Base-by-base conservation (phyloP, 345 rosid species). In the Xanthoceras sorbifolium region DNA sequence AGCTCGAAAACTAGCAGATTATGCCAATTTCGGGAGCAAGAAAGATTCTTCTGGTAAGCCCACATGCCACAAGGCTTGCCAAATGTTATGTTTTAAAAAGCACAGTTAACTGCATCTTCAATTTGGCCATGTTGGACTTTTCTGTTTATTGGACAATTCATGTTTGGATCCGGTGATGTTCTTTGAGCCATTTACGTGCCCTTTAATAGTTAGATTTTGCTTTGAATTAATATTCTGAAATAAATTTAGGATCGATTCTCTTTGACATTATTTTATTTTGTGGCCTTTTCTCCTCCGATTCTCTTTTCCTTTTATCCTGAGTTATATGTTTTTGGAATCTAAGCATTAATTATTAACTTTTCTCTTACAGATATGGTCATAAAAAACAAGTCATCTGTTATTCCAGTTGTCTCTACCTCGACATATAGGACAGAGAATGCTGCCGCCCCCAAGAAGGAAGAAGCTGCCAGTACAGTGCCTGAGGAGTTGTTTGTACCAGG, bases 401-500 rank as follows among this genome's bases (percentile, higher is more conserved):
- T 62, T 80, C 67, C 83, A 3, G 28, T 38, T 36, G 79, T 14
- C 62, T 40, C 78, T 23, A 75, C 77, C 29, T 52, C 83, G 18
- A 76, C 78, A 61, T 26, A 82, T 0, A 55, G 77, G 6, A 72
- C 55, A 28, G 73, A 83, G 59, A 79, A 77, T 64, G 76, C 34
- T 5, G 46, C 50, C 6, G 65, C 68, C 64, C 34, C 64, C 36
- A 29, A 59, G 62, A 69, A 76, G 73, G 81, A 86, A 31, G 80
- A 54, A 72, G 38, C 77, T 57, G 63, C 67, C 20, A 18, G n/a
- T 32, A 17, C 55, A 8, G 65, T 74, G 44, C 85, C 89, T 1
- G 93, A 84, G 77, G 97, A 95, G 85, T 84, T 96, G 70, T 86
- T 87, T 72, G 91, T 96, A 48, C 97, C 98, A 0, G 98, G 98